These are phyloP conservation scores for Aspergillus affinis DNA, from an alignment of 495 filamentous ascomycete genomes.

Conservation along the genomic window DNA sequence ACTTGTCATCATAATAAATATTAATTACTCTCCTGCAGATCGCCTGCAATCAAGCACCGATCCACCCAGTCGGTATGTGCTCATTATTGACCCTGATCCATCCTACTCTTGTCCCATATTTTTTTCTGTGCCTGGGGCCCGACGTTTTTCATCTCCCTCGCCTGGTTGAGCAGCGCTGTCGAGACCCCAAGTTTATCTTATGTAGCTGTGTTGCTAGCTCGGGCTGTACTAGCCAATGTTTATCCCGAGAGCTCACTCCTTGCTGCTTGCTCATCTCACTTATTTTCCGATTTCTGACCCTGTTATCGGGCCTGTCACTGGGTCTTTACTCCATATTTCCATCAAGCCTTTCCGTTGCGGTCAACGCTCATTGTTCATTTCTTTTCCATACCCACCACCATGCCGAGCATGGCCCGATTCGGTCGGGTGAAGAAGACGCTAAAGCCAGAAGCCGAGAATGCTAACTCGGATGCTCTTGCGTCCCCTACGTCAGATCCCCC, in stretches of 20 bases:
- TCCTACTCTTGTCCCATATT: background rate
- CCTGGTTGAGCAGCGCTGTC: background rate
- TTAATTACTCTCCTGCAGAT: constrained; percentile 25
- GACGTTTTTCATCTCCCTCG: background rate
- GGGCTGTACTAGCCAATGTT: background rate
- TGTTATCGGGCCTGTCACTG: constrained; percentile 4
- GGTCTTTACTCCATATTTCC: constrained; percentile 5
- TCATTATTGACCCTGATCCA: constrained; percentile 7
- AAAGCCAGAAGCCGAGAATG: constrained; percentile 25
- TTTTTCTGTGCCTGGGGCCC: background rate
- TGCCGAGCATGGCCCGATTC: constrained; percentile 32
- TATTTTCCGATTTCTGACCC: background rate
- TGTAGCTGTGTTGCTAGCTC: constrained; percentile 1
- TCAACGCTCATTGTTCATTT: constrained; percentile 3
- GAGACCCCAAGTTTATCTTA: background rate
- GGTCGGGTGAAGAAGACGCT: constrained; percentile 29
- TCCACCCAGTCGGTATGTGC: constrained; percentile 16
- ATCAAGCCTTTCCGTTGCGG: constrained; percentile 10
- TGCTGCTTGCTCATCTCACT: constrained; percentile 3
- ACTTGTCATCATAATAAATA: constrained; percentile 18
- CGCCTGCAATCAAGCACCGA: constrained; percentile 29
- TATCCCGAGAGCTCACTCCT: background rate
- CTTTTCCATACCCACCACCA: constrained; percentile 13
- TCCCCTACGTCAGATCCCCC: constrained; percentile 22
- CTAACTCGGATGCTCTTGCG: constrained; percentile 28